A percentile compares a stretch with the other conserved stretches of the same genome.
These are phyloP conservation scores for Microdochium paspali DNA, from an alignment of 2,329 filamentous ascomycete genomes.

Conservation along the genomic window DNA sequence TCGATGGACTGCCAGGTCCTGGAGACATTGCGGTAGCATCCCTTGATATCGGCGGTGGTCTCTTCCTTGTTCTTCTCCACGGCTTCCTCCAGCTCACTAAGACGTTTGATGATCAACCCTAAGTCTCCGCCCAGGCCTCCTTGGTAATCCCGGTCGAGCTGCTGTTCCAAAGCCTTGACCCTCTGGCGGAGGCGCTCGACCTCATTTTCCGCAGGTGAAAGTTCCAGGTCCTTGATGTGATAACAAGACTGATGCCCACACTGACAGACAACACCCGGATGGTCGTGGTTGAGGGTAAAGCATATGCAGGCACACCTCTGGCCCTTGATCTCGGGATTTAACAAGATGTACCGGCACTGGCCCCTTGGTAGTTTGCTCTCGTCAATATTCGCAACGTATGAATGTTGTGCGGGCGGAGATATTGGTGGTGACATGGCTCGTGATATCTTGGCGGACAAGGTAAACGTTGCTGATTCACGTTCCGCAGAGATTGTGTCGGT, in stretches of 20 bases:
- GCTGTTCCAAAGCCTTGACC: constrained; percentile 32
- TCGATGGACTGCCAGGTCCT: constrained; percentile 43
- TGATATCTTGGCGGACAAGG: not conserved
- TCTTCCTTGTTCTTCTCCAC: constrained; percentile 44
- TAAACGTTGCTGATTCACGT: no score
- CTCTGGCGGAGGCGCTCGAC: constrained; percentile 38
- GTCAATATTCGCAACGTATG: constrained; percentile 14
- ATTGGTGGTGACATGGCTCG: not conserved
- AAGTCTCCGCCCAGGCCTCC: constrained; percentile 24
- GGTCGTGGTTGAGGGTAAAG: constrained; percentile 43
- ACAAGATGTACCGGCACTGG: constrained; percentile 49
- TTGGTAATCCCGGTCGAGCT: constrained; percentile 25
- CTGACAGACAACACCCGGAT: constrained; percentile 45
- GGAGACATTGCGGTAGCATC: constrained; percentile 43
- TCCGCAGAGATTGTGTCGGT: no score
- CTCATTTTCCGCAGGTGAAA: constrained; percentile 32
- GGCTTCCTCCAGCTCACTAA: constrained; percentile 43
- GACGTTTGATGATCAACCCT: constrained; percentile 26
- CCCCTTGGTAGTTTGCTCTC: constrained; percentile 43
- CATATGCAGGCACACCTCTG: constrained; percentile 49
- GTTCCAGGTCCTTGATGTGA: constrained; percentile 39
- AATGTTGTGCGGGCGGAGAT: not conserved
- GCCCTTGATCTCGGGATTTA: constrained; percentile 46
- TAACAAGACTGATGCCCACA: constrained; percentile 53
- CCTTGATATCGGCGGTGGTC: constrained; percentile 39